Conservation (phyloP, 306 rosid species). For the Sesbania bispinosa region DNA sequence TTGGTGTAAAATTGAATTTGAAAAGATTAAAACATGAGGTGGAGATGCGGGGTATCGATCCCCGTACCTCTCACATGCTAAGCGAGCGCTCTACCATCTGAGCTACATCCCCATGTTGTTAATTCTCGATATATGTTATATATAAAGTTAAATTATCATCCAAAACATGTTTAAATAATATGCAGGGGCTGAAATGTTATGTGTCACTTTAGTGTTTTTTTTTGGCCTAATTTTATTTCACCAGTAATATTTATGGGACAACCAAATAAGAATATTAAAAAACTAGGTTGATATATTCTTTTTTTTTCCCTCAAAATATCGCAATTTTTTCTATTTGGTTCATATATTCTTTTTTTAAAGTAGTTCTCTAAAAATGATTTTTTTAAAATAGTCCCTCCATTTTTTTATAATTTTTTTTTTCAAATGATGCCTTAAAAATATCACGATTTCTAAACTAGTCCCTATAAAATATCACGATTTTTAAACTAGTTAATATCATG, state of each 20-base stretch:
- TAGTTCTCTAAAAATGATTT: too few species aligned
- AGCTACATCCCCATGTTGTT: conserved; percentile 65
- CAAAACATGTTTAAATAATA: too few species aligned
- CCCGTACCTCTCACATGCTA: conserved; percentile 96
- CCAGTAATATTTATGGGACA: neutral
- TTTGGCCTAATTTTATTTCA: neutral
- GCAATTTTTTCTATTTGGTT: too few species aligned
- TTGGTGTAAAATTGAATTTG: neutral
- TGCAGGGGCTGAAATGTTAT: neutral
- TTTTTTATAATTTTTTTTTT: too few species aligned
- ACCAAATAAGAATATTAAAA: neutral
- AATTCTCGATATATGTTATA: neutral
- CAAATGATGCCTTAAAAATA: too few species aligned
- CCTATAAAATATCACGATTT: too few species aligned
- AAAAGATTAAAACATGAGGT: neutral
- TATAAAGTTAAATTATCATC: too few species aligned
- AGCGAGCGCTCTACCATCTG: conserved; percentile 99
- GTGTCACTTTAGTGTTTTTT: neutral
- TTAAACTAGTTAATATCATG: too few species aligned
- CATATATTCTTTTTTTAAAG: too few species aligned
- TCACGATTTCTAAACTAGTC: too few species aligned
- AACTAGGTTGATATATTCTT: too few species aligned
- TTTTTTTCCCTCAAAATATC: too few species aligned
- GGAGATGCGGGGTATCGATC: conserved; percentile 97
- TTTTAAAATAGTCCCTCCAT: neutral